phyloP scores from a whole-genome alignment of 2,329 filamentous ascomycete species.

The Colletotrichum horii region DNA sequence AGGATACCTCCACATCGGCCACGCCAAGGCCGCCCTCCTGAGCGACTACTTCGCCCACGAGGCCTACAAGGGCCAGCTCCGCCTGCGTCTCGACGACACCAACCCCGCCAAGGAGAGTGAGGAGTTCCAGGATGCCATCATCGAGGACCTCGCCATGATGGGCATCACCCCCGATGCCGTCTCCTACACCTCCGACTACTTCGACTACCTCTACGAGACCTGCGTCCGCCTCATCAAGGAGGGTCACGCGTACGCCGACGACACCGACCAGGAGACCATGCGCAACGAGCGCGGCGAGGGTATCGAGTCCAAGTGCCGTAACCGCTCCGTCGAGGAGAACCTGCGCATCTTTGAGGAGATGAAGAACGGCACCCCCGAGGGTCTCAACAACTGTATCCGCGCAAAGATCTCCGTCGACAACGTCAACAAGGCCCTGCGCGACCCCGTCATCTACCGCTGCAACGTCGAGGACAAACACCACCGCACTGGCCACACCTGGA shows the following conservation, averaged over 20 bases:
- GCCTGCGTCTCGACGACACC: constrained; percentile 95
- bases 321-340: constrained; percentile 81
- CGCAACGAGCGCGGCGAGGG: constrained; percentile 83
- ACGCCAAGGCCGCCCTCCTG: constrained; percentile 90
- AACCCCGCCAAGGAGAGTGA: constrained; percentile 98
- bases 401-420: constrained; percentile 93
- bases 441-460: constrained; percentile 97
- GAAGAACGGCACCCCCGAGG: constrained; percentile 83
- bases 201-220: constrained; percentile 87
- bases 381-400: constrained; percentile 86
- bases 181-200: constrained; percentile 95
- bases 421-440: constrained; percentile 93
- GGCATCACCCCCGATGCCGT: constrained; percentile 88
- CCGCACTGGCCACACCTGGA: constrained; percentile 80
- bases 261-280: constrained; percentile 91
- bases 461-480: constrained; percentile 73
- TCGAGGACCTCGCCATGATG: constrained; percentile 90
- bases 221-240: constrained; percentile 84
- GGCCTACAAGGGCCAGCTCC: constrained; percentile 88
- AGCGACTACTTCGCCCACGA: constrained; percentile 98
- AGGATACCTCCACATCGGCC: constrained; percentile 83
- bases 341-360: constrained; percentile 89
- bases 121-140: constrained; percentile 92
- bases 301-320: constrained; percentile 80
- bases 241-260: constrained; percentile 91